Evolutionary conservation across 495 filamentous ascomycete species (phyloP).

Genomic region (Jackrogersella multiformis): DNA sequence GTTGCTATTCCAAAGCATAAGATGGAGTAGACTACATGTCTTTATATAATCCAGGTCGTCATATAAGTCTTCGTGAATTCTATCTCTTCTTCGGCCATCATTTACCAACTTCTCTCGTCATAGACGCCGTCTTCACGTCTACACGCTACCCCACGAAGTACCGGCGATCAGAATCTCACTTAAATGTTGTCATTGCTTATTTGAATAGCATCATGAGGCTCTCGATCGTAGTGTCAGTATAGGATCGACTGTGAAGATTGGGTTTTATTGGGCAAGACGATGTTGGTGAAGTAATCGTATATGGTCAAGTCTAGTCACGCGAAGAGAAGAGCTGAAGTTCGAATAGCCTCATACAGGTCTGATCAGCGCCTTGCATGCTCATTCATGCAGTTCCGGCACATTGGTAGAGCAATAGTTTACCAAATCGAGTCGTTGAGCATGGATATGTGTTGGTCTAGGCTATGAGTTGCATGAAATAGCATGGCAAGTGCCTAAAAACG

Average conservation of each 20-base stretch:
- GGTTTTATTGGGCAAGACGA: not conserved
- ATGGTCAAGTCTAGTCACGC: slow-evolving; percentile 11
- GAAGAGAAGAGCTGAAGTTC: slow-evolving; percentile 10
- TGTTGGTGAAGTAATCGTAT: slow-evolving; percentile 12
- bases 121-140: not conserved
- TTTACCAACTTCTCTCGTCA: not conserved
- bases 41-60: not conserved
- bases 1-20: not conserved
- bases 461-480: not conserved
- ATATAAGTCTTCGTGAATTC: not conserved
- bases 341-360: slow-evolving; percentile 8
- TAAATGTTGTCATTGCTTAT: slow-evolving; percentile 13
- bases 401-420: slow-evolving; percentile 18
- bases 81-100: not conserved
- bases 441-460: not conserved
- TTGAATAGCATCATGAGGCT: slow-evolving; percentile 17
- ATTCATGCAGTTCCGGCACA: not conserved
- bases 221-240: slow-evolving; percentile 11
- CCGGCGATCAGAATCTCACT: slow-evolving; percentile 22
- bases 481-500: slow-evolving; percentile 2
- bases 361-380: slow-evolving; percentile 7
- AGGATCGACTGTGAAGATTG: not conserved
- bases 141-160: not conserved
- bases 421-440: not conserved
- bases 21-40: not conserved